Base-by-base conservation (phyloP, 768 basidiomycete genomes). In the Crassisporium funariophilum region DNA sequence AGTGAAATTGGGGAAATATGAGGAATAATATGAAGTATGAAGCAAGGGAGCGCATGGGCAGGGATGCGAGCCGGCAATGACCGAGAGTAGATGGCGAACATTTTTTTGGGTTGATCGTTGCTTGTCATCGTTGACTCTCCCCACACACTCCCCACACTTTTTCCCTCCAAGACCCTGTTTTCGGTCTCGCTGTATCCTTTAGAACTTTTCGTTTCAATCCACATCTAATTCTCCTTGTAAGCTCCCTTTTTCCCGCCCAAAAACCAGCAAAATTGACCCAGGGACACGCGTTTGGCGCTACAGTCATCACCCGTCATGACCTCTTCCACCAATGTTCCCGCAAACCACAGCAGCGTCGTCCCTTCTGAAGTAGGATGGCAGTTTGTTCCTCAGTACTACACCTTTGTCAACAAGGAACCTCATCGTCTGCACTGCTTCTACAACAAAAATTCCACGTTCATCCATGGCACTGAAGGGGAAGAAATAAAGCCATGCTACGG, bases 331-430 rank as follows among this genome's bases (percentile, higher is more conserved):
- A 59, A 80, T 59, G 62, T 70, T 55, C 50, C 69, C 56, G 60
- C 71, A 58, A 79, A 81, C 64, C 76, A 75, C 69, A 19, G 51
- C 55, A 79, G 76, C 64, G 84, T 90, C 75, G 75, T 86, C 76
- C 89, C 89, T 69, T 91, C 86, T 59, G 92, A 97, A 75, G 95
- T 98, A 65, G 94, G 95, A 72, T 98, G 94, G 93, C 94, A 98
- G 73, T 98, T 98, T 75, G 94, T 97, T 58, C 92, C 93, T 39
- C 95, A 99, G 72, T 98, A 98, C 75, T 99, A 99, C 76, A 95
- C 91, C 60, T 95, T 91, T 78, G 88, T 99, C 68, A 97, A 98
- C 83, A 94, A 97, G 74, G 86, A 94, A 53, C 95, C 95, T 62
- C 77, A 89, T 72, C 89, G 93, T 69, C 82, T 98, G 59, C 97